phyloP scores from a whole-genome alignment of 768 basidiomycete genomes.

The Hericium erinaceus region DNA sequence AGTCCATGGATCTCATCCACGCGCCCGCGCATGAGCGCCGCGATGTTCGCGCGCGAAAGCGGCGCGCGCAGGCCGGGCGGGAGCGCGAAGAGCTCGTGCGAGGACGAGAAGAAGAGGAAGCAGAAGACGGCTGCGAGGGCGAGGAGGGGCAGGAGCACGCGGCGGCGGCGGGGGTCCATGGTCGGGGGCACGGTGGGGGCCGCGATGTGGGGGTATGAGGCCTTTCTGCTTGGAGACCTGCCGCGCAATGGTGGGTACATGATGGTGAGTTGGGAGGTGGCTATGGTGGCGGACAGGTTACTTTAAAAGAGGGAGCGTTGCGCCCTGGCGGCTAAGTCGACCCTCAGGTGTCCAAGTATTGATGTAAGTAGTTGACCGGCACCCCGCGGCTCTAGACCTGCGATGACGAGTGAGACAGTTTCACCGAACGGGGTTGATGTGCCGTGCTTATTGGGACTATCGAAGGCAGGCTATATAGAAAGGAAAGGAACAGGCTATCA shows the following conservation, averaged over 20 bases:
- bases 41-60: conserved; percentile 11
- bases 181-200: background rate
- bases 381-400: too few relatives aligned
- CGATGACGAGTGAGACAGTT: too few relatives aligned
- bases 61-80: conserved; percentile 1
- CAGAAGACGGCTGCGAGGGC: background rate
- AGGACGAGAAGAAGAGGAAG: conserved; percentile 11
- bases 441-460: too few relatives aligned
- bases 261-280: background rate
- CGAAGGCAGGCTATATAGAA: too few relatives aligned
- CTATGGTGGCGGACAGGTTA: background rate
- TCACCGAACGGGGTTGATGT: too few relatives aligned
- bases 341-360: too few relatives aligned
- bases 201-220: background rate
- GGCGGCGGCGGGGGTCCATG: background rate
- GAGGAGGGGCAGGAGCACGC: conserved; percentile 1
- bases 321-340: too few relatives aligned
- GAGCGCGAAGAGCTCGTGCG: conserved; percentile 5
- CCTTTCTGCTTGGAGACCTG: too few relatives aligned
- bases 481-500: too few relatives aligned
- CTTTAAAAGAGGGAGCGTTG: background rate
- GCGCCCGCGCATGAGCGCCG: conserved; percentile 4
- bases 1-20: conserved; percentile 55
- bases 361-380: too few relatives aligned
- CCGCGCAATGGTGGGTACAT: conserved; percentile 1